A percentile compares a stretch with the other conserved stretches of the same genome.
Conservation (phyloP, 2,329 filamentous ascomycete genomes). For the Phialophora expanda region DNA sequence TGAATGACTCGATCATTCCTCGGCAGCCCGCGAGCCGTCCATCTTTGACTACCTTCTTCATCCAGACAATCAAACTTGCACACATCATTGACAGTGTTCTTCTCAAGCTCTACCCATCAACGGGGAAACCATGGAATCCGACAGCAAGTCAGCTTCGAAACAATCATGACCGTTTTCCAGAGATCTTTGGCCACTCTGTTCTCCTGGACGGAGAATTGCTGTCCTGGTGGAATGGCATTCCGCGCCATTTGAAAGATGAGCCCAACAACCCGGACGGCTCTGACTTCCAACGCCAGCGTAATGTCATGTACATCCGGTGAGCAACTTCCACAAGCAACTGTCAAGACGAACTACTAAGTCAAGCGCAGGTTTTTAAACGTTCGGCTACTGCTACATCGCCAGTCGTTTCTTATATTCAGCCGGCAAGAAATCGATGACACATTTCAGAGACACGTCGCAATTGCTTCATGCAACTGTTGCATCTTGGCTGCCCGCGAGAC, state of each 20-base stretch:
- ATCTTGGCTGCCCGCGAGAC: constrained; percentile 13
- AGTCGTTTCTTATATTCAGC: background rate
- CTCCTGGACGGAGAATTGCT: constrained; percentile 10
- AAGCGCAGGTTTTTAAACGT: background rate
- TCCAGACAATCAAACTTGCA: constrained; percentile 21
- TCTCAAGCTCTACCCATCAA: constrained; percentile 10
- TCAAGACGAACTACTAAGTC: background rate
- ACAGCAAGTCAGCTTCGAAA: background rate
- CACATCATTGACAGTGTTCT: constrained; percentile 19
- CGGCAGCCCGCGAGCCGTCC: constrained; percentile 13
- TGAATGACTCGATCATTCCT: constrained; percentile 6
- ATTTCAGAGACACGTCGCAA: background rate
- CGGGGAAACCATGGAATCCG: constrained; percentile 12
- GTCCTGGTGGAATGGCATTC: constrained; percentile 13
- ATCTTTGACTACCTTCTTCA: constrained; percentile 10
- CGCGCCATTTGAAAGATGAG: constrained; percentile 13
- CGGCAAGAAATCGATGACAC: background rate
- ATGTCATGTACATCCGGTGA: constrained; percentile 16
- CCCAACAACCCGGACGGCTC: constrained; percentile 8
- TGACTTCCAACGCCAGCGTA: constrained; percentile 17
- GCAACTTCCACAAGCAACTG: background rate
- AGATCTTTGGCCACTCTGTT: background rate
- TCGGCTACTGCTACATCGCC: background rate
- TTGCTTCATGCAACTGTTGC: constrained; percentile 4
- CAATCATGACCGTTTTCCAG: background rate